Percentiles rank a stretch among this genome's conserved stretches.
Conservation (phyloP, 352 stramenopile species). For the Globisporangium orthogonon region DNA sequence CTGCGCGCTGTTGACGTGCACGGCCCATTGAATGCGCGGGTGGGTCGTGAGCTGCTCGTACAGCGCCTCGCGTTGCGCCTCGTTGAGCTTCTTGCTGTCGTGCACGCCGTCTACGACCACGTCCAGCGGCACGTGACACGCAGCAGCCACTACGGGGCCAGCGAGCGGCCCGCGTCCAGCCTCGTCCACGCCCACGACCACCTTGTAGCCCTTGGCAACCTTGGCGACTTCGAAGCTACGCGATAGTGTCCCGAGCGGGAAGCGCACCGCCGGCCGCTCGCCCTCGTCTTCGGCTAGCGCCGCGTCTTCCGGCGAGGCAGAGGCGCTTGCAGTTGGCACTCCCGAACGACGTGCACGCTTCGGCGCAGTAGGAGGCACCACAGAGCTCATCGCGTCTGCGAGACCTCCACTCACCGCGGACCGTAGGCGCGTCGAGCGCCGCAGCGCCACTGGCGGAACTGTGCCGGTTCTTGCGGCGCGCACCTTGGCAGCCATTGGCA, state of each 20-base stretch:
- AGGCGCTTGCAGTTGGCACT: not conserved
- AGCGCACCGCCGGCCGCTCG: constrained; percentile 12
- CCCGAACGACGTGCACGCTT: not conserved
- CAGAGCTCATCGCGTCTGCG: not conserved
- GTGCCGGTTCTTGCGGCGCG: not conserved
- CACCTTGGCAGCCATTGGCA: not conserved
- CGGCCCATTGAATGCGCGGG: constrained; percentile 80
- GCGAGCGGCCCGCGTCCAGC: constrained; percentile 93
- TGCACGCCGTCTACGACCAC: constrained; percentile 84
- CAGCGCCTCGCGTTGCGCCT: constrained; percentile 89
- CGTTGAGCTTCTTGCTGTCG: constrained; percentile 95
- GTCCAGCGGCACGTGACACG: constrained; percentile 65
- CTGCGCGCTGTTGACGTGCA: constrained; percentile 66
- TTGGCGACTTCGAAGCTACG: constrained; percentile 47
- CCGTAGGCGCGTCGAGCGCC: not conserved
- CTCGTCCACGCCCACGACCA: constrained; percentile 94
- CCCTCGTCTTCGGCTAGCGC: not conserved
- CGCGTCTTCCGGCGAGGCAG: not conserved
- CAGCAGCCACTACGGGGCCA: constrained; percentile 82
- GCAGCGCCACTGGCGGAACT: not conserved
- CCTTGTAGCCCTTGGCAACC: constrained; percentile 44
- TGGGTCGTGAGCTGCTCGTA: constrained; percentile 85
- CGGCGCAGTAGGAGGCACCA: not conserved
- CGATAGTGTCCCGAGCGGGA: constrained; percentile 48
- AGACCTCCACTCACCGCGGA: not conserved